A percentile compares a stretch with the other conserved stretches of the same genome.
Conservation (phyloP, 1,284 basidiomycete genomes). For the Moesziomyces antarcticus region DNA sequence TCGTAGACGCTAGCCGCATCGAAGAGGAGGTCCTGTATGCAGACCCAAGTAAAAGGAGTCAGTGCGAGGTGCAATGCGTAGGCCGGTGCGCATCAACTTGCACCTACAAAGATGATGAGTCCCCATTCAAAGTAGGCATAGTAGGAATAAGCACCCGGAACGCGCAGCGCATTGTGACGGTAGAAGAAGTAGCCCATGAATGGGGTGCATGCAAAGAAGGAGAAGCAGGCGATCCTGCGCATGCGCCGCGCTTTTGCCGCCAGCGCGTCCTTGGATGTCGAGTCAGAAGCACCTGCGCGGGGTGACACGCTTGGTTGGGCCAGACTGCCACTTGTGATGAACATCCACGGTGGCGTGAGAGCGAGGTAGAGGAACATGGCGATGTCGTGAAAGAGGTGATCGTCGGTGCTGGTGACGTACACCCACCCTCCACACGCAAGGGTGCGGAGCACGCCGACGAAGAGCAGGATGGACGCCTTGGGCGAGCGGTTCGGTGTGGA, state of each 20-base stretch:
- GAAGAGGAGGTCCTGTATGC: constrained; percentile 63
- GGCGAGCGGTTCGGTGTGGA: constrained; percentile 27
- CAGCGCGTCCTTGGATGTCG: constrained; percentile 10
- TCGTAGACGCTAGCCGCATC: constrained; percentile 59
- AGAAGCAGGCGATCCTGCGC: constrained; percentile 44
- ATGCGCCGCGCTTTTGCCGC: constrained; percentile 47
- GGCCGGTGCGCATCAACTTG: background rate
- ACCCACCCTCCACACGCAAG: constrained; percentile 91
- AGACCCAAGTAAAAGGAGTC: background rate
- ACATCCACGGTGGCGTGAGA: constrained; percentile 77
- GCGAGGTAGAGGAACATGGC: constrained; percentile 78
- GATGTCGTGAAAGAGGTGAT: constrained; percentile 85
- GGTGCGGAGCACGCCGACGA: constrained; percentile 79
- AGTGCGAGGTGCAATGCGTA: background rate
- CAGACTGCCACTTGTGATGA: constrained; percentile 54
- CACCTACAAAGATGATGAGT: constrained; percentile 59
- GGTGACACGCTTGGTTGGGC: constrained; percentile 16
- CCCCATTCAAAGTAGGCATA: constrained; percentile 66
- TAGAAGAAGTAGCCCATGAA: constrained; percentile 64
- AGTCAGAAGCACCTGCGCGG: background rate
- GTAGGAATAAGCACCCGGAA: constrained; percentile 61
- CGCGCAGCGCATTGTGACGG: constrained; percentile 55
- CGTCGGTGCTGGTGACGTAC: constrained; percentile 83
- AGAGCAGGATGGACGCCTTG: constrained; percentile 70
- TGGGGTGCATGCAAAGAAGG: constrained; percentile 61